Conservation (phyloP, 108 stramenopile genomes). For the Fragilariopsis cylindrus region DNA sequence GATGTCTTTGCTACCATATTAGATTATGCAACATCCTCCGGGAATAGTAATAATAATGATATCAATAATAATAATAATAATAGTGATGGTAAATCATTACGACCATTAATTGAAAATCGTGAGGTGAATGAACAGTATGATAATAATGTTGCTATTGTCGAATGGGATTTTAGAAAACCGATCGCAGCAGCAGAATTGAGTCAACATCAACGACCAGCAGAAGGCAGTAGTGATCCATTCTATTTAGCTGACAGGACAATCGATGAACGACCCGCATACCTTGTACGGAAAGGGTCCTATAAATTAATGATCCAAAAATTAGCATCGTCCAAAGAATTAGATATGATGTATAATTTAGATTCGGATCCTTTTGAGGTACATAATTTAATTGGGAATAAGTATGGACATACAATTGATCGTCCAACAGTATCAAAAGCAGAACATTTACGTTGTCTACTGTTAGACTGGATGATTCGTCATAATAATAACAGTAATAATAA, state of each 20-base stretch:
- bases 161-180: slow-evolving; percentile 8
- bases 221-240: background rate
- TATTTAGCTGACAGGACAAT: background rate
- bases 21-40: background rate
- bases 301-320: slow-evolving; percentile 12
- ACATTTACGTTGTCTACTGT: slow-evolving; percentile 16
- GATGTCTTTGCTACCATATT: slow-evolving; percentile 20
- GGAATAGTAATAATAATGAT: background rate
- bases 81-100: slow-evolving; percentile 16
- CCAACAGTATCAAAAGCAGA: slow-evolving; percentile 16
- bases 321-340: background rate
- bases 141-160: slow-evolving; percentile 1
- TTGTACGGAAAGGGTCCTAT: slow-evolving; percentile 16
- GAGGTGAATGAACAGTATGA: slow-evolving; percentile 7
- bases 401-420: background rate
- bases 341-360: slow-evolving; percentile 22
- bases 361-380: slow-evolving; percentile 23
- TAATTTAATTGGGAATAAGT: slow-evolving; percentile 17
- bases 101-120: slow-evolving; percentile 1
- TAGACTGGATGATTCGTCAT: slow-evolving; percentile 16
- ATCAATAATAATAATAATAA: background rate
- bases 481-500: background rate
- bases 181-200: background rate
- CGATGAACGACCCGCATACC: slow-evolving; percentile 8
- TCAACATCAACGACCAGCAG: too few species aligned